A percentile compares a stretch with the other conserved stretches of the same genome.
Evolutionary conservation across 1,284 basidiomycete species (phyloP).

Genomic region (Ustilago xerochloae): DNA sequence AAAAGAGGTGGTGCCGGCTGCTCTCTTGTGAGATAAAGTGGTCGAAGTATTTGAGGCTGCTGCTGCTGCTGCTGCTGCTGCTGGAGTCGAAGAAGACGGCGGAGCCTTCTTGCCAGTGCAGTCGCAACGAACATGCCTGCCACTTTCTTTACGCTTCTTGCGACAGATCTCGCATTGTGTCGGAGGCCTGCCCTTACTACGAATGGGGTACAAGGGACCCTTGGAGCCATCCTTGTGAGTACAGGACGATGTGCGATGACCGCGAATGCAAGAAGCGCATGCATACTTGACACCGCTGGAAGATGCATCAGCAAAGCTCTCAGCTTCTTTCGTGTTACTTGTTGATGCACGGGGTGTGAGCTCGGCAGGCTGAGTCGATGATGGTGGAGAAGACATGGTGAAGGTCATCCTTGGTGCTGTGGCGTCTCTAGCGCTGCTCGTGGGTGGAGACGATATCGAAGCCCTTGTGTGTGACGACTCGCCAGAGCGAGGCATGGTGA

Average conservation of each 20-base stretch:
- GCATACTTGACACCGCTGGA: slow-evolving; percentile 54
- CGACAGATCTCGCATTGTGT: slow-evolving; percentile 61
- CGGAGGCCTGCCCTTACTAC: slow-evolving; percentile 56
- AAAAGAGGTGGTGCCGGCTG: background rate
- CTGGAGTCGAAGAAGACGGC: background rate
- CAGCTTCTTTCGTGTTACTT: slow-evolving; percentile 9
- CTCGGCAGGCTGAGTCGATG: background rate
- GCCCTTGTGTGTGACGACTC: slow-evolving; percentile 6
- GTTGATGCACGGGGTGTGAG: background rate
- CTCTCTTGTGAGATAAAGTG: too few relatives aligned
- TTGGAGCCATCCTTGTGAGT: slow-evolving; percentile 63
- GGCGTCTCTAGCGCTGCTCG: background rate
- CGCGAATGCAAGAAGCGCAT: slow-evolving; percentile 61
- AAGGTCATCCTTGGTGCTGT: slow-evolving; percentile 11
- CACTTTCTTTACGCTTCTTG: slow-evolving; percentile 50
- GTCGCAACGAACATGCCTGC: slow-evolving; percentile 55
- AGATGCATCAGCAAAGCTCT: slow-evolving; percentile 1
- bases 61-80: background rate
- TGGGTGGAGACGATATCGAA: slow-evolving; percentile 1
- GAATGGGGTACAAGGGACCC: slow-evolving; percentile 54
- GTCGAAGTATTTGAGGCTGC: background rate
- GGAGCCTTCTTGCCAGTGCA: slow-evolving; percentile 33
- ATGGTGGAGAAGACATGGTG: slow-evolving; percentile 9
- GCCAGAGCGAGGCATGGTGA: slow-evolving; percentile 11
- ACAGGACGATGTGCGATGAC: slow-evolving; percentile 60